Evolutionary conservation across 2,329 filamentous ascomycete genomes (phyloP).

Genomic region (Chaetomiaceae sp.): DNA sequence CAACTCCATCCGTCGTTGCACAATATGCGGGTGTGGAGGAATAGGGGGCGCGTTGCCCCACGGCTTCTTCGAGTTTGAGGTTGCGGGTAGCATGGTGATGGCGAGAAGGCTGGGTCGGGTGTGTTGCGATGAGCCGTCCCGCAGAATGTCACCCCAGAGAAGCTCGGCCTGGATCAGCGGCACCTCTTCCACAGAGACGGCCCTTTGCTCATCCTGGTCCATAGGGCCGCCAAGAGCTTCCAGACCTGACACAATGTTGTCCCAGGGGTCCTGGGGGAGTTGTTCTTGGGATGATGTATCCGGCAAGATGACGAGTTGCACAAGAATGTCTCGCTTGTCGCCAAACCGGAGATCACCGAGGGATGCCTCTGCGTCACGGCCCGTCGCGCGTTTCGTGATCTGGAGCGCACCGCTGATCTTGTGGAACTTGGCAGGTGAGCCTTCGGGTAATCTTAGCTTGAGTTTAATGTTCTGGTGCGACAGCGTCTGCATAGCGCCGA

Average conservation of each 20-base stretch:
- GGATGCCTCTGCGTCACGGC: constrained; percentile 87
- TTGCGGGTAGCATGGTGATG: constrained; percentile 86
- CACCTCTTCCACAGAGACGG: constrained; percentile 85
- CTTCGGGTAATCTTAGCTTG: constrained; percentile 88
- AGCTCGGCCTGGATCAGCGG: constrained; percentile 94
- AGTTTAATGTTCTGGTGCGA: constrained; percentile 99
- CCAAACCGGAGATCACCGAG: constrained; percentile 91
- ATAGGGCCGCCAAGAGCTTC: constrained; percentile 86
- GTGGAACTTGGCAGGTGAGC: constrained; percentile 95
- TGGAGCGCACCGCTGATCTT: constrained; percentile 97
- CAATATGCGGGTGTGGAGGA: constrained; percentile 88
- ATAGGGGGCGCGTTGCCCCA: constrained; percentile 72
- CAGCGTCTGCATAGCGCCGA: constrained; percentile 85
- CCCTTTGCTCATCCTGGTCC: constrained; percentile 79
- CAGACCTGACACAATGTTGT: constrained; percentile 90
- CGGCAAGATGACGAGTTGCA: constrained; percentile 87
- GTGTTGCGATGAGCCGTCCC: constrained; percentile 81
- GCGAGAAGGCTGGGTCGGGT: constrained; percentile 85
- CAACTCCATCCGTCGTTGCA: constrained; percentile 95
- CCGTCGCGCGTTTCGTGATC: constrained; percentile 92
- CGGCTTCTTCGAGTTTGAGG: constrained; percentile 57
- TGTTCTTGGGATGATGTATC: constrained; percentile 80
- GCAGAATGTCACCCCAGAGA: constrained; percentile 86
- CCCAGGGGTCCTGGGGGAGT: constrained; percentile 91
- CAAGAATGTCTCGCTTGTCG: constrained; percentile 88